These are phyloP conservation scores for Clausena lansium DNA, from an alignment of 345 rosid genomes.

Conservation along the genomic window DNA sequence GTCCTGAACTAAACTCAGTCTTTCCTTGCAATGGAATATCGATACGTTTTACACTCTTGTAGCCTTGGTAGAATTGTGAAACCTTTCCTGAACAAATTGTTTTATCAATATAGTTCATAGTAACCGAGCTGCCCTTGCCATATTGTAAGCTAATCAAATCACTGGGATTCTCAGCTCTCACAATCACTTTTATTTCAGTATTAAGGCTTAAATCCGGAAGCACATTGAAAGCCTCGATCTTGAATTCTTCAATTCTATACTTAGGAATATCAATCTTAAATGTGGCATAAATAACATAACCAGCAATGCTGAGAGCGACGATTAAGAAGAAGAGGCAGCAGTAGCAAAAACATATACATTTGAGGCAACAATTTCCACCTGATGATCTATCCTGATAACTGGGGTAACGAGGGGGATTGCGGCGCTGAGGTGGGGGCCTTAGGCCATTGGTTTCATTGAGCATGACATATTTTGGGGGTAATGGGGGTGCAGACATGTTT, in stretches of 20 bases:
- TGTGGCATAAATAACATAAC: conserved; percentile 18
- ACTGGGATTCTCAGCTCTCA: conserved; percentile 47
- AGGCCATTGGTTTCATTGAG: conserved; percentile 20
- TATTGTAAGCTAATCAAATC: conserved; percentile 30
- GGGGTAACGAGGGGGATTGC: conserved; percentile 40
- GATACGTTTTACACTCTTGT: conserved; percentile 27
- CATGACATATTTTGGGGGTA: conserved; percentile 40
- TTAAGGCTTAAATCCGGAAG: conserved; percentile 36
- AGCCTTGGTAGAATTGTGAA: conserved; percentile 45
- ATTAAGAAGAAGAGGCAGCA: conserved; percentile 40
- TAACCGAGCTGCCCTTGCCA: conserved; percentile 41
- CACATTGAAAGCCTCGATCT: conserved; percentile 32
- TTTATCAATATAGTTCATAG: conserved; percentile 25
- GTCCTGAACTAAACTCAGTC: conserved; percentile 31
- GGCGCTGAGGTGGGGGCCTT: conserved; percentile 42
- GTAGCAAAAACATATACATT: conserved; percentile 45
- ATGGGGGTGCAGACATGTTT: conserved; percentile 23
- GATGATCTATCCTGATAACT: not conserved
- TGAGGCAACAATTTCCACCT: conserved; percentile 20
- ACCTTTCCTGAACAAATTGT: conserved; percentile 41
- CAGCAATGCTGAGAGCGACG: conserved; percentile 21
- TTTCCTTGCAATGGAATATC: conserved; percentile 36
- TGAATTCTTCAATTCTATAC: conserved; percentile 33
- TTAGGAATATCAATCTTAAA: conserved; percentile 38
- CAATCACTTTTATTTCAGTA: conserved; percentile 33